A percentile compares a stretch with the other conserved stretches of the same genome.
These are phyloP conservation scores for Cryphonectria naterciae DNA, from an alignment of 2,329 filamentous ascomycete species.

Conservation along the genomic window DNA sequence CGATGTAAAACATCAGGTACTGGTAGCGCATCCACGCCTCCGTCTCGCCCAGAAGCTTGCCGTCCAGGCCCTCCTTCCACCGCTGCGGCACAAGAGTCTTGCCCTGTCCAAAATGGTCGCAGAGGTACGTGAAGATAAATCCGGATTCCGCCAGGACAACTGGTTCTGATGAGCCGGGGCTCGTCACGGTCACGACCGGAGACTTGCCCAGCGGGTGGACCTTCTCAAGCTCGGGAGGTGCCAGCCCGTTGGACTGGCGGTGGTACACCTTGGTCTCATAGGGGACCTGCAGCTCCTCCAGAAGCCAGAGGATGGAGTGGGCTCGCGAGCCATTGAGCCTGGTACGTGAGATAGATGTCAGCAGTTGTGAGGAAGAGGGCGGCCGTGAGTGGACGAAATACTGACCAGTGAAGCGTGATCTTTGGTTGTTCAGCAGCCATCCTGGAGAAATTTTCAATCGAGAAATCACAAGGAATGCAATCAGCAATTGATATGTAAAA, in stretches of 20 bases:
- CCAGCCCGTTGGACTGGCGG: conserved; percentile 62
- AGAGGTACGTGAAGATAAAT: conserved; percentile 80
- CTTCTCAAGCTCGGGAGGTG: conserved; percentile 74
- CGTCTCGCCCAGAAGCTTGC: conserved; percentile 62
- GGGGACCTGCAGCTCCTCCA: conserved; percentile 78
- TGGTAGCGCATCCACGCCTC: conserved; percentile 63
- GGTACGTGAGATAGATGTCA: conserved; percentile 4
- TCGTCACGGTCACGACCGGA: conserved; percentile 72
- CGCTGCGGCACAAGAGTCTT: conserved; percentile 54
- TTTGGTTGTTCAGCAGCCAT: conserved; percentile 29
- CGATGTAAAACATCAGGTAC: conserved; percentile 81
- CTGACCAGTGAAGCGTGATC: conserved; percentile 33
- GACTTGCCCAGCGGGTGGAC: conserved; percentile 88
- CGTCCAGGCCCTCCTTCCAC: conserved; percentile 63
- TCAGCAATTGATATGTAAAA: too few species aligned
- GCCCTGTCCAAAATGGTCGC: conserved; percentile 61
- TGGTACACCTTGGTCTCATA: conserved; percentile 84
- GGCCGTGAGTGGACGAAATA: background rate
- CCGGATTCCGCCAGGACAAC: conserved; percentile 80
- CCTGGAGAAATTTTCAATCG: background rate
- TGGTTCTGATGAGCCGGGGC: conserved; percentile 44
- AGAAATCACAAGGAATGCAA: background rate
- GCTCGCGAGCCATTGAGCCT: conserved; percentile 86
- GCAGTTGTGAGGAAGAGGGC: background rate
- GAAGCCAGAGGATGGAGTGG: conserved; percentile 82